Evolutionary conservation across 768 basidiomycete genomes (phyloP).

Genomic region (Boletellus sp.): DNA sequence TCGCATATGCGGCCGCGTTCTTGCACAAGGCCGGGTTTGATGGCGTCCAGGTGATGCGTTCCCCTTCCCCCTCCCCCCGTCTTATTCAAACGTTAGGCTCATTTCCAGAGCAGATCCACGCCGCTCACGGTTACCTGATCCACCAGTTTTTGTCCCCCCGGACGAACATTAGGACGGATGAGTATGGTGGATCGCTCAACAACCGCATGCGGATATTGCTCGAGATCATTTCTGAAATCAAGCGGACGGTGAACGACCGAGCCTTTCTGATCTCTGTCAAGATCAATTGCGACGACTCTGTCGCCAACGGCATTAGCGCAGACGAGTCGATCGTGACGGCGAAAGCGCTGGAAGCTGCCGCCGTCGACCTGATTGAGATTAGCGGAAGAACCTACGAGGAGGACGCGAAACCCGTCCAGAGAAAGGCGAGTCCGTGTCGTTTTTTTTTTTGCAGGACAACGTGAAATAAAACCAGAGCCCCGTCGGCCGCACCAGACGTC

Average conservation of each 20-base stretch:
- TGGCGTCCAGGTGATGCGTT: slow-evolving; percentile 45
- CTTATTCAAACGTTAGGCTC: neutral
- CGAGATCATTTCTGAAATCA: slow-evolving; percentile 45
- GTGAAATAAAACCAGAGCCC: too few species aligned
- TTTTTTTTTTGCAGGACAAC: neutral
- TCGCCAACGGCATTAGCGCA: slow-evolving; percentile 26
- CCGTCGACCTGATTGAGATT: slow-evolving; percentile 41
- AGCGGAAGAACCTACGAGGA: slow-evolving; percentile 38
- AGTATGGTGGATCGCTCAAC: slow-evolving; percentile 53
- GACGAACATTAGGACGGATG: slow-evolving; percentile 49
- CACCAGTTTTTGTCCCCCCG: slow-evolving; percentile 47
- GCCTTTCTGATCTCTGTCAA: slow-evolving; percentile 34
- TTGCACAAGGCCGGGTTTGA: slow-evolving; percentile 62
- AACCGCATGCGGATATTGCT: slow-evolving; percentile 49
- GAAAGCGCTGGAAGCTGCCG: slow-evolving; percentile 30
- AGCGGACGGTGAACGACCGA: slow-evolving; percentile 32
- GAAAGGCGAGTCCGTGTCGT: slow-evolving; percentile 8
- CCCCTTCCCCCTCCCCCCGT: too few species aligned
- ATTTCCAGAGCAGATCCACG: slow-evolving; percentile 35
- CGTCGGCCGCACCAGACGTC: slow-evolving; percentile 4
- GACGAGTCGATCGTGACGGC: slow-evolving; percentile 33
- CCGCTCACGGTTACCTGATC: slow-evolving; percentile 42
- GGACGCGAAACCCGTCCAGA: neutral
- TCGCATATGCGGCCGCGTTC: slow-evolving; percentile 51
- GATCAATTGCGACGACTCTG: slow-evolving; percentile 30